A percentile compares a stretch with the other conserved stretches of the same genome.
Conservation (phyloP, 345 rosid genomes). For the Lenwebbia sp. region DNA sequence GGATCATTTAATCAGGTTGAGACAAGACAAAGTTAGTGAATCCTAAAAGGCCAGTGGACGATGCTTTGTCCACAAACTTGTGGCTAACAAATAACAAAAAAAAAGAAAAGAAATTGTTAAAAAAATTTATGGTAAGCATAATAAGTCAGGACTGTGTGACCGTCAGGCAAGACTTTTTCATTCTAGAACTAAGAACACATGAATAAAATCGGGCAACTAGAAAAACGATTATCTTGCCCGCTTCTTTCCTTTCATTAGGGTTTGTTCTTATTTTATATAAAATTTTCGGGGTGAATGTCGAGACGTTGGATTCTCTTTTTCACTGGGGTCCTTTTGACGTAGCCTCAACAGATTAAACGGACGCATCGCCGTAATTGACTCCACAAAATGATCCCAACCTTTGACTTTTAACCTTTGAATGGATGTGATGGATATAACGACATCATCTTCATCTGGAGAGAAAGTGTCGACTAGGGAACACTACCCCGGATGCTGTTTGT, state of each 20-base stretch:
- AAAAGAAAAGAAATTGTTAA: no score
- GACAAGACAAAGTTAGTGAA: no score
- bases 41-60: no score
- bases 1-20: no score
- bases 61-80: no score
- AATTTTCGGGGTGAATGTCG: not conserved
- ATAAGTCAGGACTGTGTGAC: no score
- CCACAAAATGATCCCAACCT: not conserved
- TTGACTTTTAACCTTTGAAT: not conserved
- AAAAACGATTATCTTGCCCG: not conserved
- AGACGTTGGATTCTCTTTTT: not conserved
- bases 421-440: not conserved
- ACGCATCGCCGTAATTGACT: conserved; percentile 1
- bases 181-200: not conserved
- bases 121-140: no score
- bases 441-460: not conserved
- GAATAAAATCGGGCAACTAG: not conserved
- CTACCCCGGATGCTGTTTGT: not conserved
- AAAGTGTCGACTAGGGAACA: not conserved
- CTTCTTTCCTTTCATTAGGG: not conserved
- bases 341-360: not conserved
- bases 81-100: no score
- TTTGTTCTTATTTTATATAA: not conserved
- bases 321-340: not conserved
- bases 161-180: no score